Evolutionary conservation across 2,329 filamentous ascomycete genomes (phyloP).

Genomic region (Dactylellina haptotyla): DNA sequence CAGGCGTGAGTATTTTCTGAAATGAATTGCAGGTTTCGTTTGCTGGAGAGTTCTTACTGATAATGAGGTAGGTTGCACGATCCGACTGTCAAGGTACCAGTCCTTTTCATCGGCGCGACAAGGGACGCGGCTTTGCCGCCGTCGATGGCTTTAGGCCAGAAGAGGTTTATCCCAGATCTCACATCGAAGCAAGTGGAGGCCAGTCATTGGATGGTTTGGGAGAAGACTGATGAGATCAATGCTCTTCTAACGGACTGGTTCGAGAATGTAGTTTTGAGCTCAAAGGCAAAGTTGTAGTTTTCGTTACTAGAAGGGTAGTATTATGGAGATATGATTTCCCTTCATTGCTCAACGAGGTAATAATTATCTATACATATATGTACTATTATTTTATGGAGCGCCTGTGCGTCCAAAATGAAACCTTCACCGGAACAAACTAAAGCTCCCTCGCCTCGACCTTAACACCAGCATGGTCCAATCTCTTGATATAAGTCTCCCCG

Average conservation of each 20-base stretch:
- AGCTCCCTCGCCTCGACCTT: constrained; percentile 59
- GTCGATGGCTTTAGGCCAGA: constrained; percentile 77
- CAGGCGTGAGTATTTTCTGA: constrained; percentile 60
- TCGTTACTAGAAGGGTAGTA: neutral
- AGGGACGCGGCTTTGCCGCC: constrained; percentile 78
- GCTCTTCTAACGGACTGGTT: constrained; percentile 74
- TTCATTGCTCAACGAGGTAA: too few species aligned
- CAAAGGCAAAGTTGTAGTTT: constrained; percentile 53
- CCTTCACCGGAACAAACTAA: neutral
- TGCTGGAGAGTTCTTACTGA: neutral
- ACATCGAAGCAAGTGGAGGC: constrained; percentile 74
- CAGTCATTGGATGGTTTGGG: constrained; percentile 83
- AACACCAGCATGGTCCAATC: constrained; percentile 63
- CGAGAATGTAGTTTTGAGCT: constrained; percentile 63
- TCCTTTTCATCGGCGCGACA: constrained; percentile 78
- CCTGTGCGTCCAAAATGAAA: neutral
- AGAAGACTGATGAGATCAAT: constrained; percentile 78
- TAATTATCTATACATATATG: constrained; percentile 4
- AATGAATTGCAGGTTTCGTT: neutral
- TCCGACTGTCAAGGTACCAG: constrained; percentile 69
- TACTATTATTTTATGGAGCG: neutral
- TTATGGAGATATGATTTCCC: neutral
- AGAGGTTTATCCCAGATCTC: constrained; percentile 71
- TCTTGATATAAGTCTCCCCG: constrained; percentile 64
- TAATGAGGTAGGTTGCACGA: constrained; percentile 41